Evolutionary conservation across 2,329 filamentous ascomycete species (phyloP), one percentile per base, ranked within the genome.

Genomic region (Colletotrichum caudatum): DNA sequence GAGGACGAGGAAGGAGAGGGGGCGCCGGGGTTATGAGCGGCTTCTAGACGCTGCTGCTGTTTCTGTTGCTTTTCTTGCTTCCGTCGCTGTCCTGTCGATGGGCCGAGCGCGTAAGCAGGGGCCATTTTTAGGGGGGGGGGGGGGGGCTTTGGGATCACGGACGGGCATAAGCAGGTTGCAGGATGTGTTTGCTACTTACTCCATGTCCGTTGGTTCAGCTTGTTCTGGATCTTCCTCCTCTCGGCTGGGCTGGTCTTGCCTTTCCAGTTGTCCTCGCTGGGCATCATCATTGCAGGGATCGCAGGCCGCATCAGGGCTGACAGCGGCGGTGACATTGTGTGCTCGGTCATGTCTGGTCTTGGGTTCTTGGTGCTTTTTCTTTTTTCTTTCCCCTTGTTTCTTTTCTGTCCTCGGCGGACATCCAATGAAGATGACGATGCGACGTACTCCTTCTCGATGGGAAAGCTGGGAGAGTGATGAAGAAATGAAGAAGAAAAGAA

Each of bases 191-290:
- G 53, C 61, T 57, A 67, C 71, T 67, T 59, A 73, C 71, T 70
- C 53, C 59, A 73, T 16, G 68, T 66, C 29, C 71, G 53, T 60
- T 73, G 71, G 35, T 71, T 71, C 29, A 72, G 64, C 41, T 69
- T 65, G 59, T 73, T 73, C 68, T 71, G 71, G 16, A 70, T 66
- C 50, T 61, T 73, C 48, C 69, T 64, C 29, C 68, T 75, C 68
- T 77, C 71, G 9, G 71, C 72, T 1, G 76, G 73, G 69, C 75
- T 78, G 8, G 75, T 78, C n/a, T 78, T 75, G 14, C 79, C 80
- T 4, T 76, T 80, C 79, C 80, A 81, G 57, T 81, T 79, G 62
- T 81, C 79, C 33, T 67, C 56, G 26, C 35, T 44, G 1, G 66
- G 35, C n/a, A 53, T 23, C n/a, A 53, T 23, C 51, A 65, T 23